Percentiles rank a stretch among this genome's conserved stretches.
phyloP scores from a whole-genome alignment of 1,139 yeast genomes.

The Yamadazyma atmosphaerica region DNA sequence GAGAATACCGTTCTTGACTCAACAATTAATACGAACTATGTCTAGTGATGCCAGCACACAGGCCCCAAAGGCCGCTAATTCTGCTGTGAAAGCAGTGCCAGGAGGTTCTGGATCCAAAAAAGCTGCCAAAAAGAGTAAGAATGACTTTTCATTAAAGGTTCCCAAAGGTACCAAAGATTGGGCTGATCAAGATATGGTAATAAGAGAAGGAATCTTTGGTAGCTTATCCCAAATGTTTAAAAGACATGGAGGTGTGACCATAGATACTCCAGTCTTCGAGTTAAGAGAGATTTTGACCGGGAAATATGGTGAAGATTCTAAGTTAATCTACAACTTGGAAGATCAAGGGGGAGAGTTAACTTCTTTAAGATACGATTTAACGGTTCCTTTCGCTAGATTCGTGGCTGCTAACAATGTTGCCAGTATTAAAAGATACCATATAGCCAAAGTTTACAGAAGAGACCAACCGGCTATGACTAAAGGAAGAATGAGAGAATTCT shows the following conservation, averaged over 20 bases:
- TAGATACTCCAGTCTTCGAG: slow-evolving; percentile 97
- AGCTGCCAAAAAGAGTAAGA: slow-evolving; percentile 31
- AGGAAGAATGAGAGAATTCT: slow-evolving; percentile 98
- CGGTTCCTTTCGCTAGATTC: slow-evolving; percentile 96
- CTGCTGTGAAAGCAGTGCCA: slow-evolving; percentile 5
- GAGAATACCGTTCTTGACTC: neutral
- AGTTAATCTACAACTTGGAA: slow-evolving; percentile 89
- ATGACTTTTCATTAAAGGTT: slow-evolving; percentile 72
- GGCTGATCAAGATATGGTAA: slow-evolving; percentile 97
- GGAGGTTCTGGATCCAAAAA: slow-evolving; percentile 12
- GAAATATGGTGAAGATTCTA: slow-evolving; percentile 97
- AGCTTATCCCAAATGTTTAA: slow-evolving; percentile 75
- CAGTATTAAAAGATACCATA: slow-evolving; percentile 88
- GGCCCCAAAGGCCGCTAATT: slow-evolving; percentile 13
- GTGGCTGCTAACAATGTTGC: slow-evolving; percentile 93
- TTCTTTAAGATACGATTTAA: slow-evolving; percentile 90
- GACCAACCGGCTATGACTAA: slow-evolving; percentile 99
- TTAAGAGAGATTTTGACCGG: slow-evolving; percentile 93
- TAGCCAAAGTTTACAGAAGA: slow-evolving; percentile 96
- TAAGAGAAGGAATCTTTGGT: slow-evolving; percentile 82
- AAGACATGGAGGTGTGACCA: slow-evolving; percentile 96
- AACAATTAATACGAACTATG: neutral
- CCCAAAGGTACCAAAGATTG: slow-evolving; percentile 98
- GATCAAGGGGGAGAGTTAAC: slow-evolving; percentile 99
- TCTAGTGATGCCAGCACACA: slow-evolving; percentile 5